A percentile compares a stretch with the other conserved stretches of the same genome.
Conservation (phyloP, 1,139 yeast genomes). For the Casaregolazyma lundiana region DNA sequence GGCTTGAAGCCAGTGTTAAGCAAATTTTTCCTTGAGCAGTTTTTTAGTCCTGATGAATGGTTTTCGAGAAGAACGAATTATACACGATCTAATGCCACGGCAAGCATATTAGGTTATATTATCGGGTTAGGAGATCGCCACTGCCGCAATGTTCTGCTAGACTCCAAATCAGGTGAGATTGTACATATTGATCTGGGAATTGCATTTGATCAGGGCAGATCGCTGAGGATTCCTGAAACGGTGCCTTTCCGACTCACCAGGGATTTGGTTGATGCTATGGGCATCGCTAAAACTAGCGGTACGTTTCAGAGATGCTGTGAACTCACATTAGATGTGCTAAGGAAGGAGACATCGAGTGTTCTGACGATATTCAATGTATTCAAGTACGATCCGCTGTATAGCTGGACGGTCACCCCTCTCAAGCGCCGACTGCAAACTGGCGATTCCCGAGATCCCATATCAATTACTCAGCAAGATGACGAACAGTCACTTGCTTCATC, state of each 20-base stretch:
- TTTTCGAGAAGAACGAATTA: constrained; percentile 59
- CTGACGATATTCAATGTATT: constrained; percentile 80
- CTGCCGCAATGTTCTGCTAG: constrained; percentile 83
- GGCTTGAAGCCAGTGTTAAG: constrained; percentile 64
- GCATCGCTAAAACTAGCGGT: constrained; percentile 77
- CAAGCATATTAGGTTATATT: constrained; percentile 81
- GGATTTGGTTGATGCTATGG: constrained; percentile 91
- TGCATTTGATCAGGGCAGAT: constrained; percentile 82
- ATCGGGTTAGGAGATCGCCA: constrained; percentile 96
- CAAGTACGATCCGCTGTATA: constrained; percentile 86
- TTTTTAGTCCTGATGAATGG: constrained; percentile 58
- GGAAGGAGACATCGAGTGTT: constrained; percentile 64
- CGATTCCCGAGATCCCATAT: not conserved
- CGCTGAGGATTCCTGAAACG: constrained; percentile 81
- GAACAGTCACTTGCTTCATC: constrained; percentile 12
- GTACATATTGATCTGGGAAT: constrained; percentile 95
- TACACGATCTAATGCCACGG: constrained; percentile 75
- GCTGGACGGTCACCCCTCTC: constrained; percentile 77
- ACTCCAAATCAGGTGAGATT: constrained; percentile 76
- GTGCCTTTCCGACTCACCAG: constrained; percentile 91
- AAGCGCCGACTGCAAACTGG: constrained; percentile 6
- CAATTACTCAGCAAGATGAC: constrained; percentile 5
- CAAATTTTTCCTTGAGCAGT: constrained; percentile 66
- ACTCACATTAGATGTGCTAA: constrained; percentile 62
- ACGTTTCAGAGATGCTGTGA: constrained; percentile 69